Evolutionary conservation across 2,329 filamentous ascomycete genomes (phyloP).

Genomic region (Aspergillus alliaceus): DNA sequence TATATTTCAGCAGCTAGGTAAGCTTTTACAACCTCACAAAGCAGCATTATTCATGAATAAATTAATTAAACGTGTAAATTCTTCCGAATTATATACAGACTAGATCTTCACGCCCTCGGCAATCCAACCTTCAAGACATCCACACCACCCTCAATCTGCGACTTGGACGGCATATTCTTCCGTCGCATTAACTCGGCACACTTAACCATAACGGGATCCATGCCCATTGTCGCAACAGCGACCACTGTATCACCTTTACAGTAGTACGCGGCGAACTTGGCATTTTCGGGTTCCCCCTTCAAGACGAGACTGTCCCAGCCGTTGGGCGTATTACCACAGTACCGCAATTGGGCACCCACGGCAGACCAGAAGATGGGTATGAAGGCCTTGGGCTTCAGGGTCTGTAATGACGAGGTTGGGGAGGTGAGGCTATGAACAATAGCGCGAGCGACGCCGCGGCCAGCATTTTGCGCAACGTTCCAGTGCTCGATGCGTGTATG

Average conservation of each 20-base stretch:
- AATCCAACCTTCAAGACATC: slow-evolving; percentile 41
- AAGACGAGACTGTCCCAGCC: slow-evolving; percentile 87
- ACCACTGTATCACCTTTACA: slow-evolving; percentile 82
- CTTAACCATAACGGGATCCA: slow-evolving; percentile 83
- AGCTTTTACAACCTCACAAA: neutral
- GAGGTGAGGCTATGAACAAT: slow-evolving; percentile 59
- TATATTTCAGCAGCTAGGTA: neutral
- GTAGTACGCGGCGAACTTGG: slow-evolving; percentile 88
- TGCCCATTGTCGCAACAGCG: slow-evolving; percentile 86
- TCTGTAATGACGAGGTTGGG: slow-evolving; percentile 23
- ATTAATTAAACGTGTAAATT: neutral
- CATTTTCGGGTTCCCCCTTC: slow-evolving; percentile 71
- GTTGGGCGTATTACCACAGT: slow-evolving; percentile 81
- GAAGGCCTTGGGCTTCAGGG: slow-evolving; percentile 66
- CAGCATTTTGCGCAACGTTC: slow-evolving; percentile 95
- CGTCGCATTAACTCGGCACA: slow-evolving; percentile 80
- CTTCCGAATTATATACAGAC: neutral
- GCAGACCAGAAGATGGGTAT: slow-evolving; percentile 98
- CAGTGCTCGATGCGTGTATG: slow-evolving; percentile 91
- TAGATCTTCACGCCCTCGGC: slow-evolving; percentile 23
- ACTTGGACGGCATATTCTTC: slow-evolving; percentile 80
- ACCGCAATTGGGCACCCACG: slow-evolving; percentile 81
- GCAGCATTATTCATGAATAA: neutral
- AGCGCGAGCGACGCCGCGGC: slow-evolving; percentile 73
- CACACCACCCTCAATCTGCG: slow-evolving; percentile 61